phyloP scores from a whole-genome alignment of 108 stramenopile genomes.

The Aurantiochytrium sp. region DNA sequence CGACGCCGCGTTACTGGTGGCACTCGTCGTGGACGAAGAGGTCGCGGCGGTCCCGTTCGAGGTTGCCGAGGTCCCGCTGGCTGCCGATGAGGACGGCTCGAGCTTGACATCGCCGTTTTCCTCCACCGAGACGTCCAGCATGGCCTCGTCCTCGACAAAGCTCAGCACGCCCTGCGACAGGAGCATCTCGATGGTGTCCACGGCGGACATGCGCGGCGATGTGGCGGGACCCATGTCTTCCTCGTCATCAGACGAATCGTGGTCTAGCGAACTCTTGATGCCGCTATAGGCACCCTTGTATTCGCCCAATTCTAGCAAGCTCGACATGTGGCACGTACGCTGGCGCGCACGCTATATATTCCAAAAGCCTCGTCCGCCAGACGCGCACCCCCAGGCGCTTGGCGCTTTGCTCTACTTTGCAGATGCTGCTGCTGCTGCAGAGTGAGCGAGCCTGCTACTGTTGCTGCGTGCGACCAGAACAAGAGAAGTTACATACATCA shows the following conservation, averaged over 20 bases:
- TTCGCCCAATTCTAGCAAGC: neutral
- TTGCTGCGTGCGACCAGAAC: no score
- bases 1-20: neutral
- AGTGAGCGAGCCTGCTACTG: no score
- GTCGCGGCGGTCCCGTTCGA: neutral
- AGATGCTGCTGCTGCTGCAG: no score
- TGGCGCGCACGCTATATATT: neutral
- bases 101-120: neutral
- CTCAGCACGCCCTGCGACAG: neutral
- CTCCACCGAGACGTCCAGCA: neutral
- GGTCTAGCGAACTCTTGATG: neutral
- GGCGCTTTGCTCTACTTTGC: no score
- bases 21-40: neutral
- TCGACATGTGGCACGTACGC: neutral
- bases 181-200: neutral
- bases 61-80: neutral
- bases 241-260: neutral
- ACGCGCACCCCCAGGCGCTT: no score
- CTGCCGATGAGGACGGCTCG: neutral
- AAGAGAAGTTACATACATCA: no score
- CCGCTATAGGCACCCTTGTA: neutral
- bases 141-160: neutral
- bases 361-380: no score
- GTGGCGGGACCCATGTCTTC: neutral
- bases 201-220: neutral